Evolutionary conservation across 441 rosid species (phyloP).

Genomic region (Adansonia gregorii): DNA sequence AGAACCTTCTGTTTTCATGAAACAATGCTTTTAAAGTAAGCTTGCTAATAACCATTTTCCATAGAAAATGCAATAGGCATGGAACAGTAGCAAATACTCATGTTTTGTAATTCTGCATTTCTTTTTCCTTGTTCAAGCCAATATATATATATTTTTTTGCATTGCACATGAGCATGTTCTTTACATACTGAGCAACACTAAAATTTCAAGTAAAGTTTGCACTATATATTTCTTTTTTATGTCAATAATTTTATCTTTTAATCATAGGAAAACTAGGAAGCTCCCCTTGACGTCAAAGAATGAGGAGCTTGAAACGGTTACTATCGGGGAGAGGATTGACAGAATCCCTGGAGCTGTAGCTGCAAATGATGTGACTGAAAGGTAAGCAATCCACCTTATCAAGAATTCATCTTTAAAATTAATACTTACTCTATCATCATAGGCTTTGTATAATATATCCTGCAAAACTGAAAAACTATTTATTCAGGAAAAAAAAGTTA

Average conservation of each 20-base stretch:
- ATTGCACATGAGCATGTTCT: neutral
- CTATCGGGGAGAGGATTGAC: conserved; percentile 23
- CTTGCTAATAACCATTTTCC: neutral
- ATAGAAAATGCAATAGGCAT: neutral
- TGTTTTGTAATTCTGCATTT: conserved; percentile 17
- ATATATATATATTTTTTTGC: neutral
- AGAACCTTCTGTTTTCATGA: conserved; percentile 10
- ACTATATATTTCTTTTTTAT: conserved; percentile 11
- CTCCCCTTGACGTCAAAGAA: conserved; percentile 32
- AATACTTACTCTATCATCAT: neutral
- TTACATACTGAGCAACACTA: conserved; percentile 20
- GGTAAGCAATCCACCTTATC: conserved; percentile 36
- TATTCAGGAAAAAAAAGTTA: neutral
- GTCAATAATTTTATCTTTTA: conserved; percentile 23
- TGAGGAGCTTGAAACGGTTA: conserved; percentile 32
- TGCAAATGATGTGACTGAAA: conserved; percentile 41
- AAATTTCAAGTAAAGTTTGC: neutral
- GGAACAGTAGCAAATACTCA: conserved; percentile 3
- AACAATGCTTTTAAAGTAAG: neutral
- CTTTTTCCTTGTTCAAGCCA: neutral
- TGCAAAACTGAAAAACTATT: neutral
- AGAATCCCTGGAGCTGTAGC: conserved; percentile 29
- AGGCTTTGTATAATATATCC: conserved; percentile 8
- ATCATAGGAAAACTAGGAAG: conserved; percentile 47
- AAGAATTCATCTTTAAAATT: conserved; percentile 2